Conservation (phyloP, 169 alveolate genomes). For the Cryptosporidium tyzzeri region DNA sequence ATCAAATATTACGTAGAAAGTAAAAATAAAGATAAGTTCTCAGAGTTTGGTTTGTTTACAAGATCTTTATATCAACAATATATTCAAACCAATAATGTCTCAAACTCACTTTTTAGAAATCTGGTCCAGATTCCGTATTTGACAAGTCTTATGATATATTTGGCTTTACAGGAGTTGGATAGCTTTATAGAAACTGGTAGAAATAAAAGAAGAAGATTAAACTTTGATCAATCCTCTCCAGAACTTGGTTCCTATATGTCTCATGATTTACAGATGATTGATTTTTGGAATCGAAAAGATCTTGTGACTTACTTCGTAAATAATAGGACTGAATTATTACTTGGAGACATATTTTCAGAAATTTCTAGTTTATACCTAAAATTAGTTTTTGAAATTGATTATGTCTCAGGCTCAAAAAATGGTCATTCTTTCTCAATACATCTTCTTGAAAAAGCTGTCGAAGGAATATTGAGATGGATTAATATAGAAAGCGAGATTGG, state of each 20-base stretch:
- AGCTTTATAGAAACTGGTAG: background rate
- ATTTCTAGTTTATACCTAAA: constrained; percentile 13
- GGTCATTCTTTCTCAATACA: background rate
- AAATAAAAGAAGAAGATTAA: constrained; percentile 12
- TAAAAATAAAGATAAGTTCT: background rate
- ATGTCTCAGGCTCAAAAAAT: background rate
- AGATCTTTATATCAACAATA: background rate
- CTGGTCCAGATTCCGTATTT: constrained; percentile 29
- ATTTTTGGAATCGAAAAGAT: constrained; percentile 30
- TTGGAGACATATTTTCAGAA: background rate
- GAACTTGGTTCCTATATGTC: background rate
- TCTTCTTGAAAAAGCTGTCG: background rate
- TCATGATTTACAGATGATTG: background rate
- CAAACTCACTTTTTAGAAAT: constrained; percentile 15
- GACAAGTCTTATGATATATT: background rate
- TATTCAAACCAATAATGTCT: background rate
- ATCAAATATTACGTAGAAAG: background rate
- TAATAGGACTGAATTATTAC: background rate
- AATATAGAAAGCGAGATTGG: constrained; percentile 2
- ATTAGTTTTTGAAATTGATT: background rate
- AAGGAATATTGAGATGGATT: constrained; percentile 34
- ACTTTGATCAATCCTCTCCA: background rate
- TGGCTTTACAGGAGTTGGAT: background rate
- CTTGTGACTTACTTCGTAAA: constrained; percentile 7
- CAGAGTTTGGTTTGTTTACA: background rate